Evolutionary conservation across 1,139 yeast species (phyloP).

Genomic region (Ashbya aceris): DNA sequence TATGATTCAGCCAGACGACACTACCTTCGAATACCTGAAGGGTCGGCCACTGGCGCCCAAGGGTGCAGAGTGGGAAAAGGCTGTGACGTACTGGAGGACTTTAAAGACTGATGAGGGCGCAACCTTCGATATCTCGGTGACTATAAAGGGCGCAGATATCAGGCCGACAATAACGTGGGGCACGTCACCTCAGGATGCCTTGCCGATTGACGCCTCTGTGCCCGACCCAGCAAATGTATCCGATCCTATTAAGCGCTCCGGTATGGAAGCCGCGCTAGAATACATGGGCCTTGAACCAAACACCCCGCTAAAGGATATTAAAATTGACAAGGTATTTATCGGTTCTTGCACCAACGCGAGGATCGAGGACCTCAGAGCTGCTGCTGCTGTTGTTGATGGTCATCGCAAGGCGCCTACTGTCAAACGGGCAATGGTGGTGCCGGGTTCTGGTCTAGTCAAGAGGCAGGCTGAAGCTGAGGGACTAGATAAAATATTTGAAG

Average conservation of each 20-base stretch:
- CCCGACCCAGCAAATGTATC: slow-evolving; percentile 74
- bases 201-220: slow-evolving; percentile 81
- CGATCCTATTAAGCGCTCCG: slow-evolving; percentile 72
- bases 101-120: slow-evolving; percentile 85
- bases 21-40: slow-evolving; percentile 76
- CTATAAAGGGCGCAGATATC: slow-evolving; percentile 73
- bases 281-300: slow-evolving; percentile 89
- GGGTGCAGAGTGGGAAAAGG: slow-evolving; percentile 93
- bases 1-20: slow-evolving; percentile 93
- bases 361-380: slow-evolving; percentile 92
- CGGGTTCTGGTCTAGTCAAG: slow-evolving; percentile 94
- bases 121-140: slow-evolving; percentile 72
- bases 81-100: slow-evolving; percentile 82
- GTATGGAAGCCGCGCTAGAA: slow-evolving; percentile 82
- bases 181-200: slow-evolving; percentile 96
- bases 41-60: slow-evolving; percentile 93
- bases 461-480: slow-evolving; percentile 93
- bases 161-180: slow-evolving; percentile 99
- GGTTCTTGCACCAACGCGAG: slow-evolving; percentile 98
- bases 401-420: slow-evolving; percentile 77
- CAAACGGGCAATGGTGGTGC: slow-evolving; percentile 81
- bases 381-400: slow-evolving; percentile 89
- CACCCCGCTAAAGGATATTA: slow-evolving; percentile 63
- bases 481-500: slow-evolving; percentile 76
- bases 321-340: slow-evolving; percentile 86